Evolutionary conservation across 345 rosid species (phyloP), one percentile per base, ranked within the genome.

Genomic region (Erysimum cheiranthoides): DNA sequence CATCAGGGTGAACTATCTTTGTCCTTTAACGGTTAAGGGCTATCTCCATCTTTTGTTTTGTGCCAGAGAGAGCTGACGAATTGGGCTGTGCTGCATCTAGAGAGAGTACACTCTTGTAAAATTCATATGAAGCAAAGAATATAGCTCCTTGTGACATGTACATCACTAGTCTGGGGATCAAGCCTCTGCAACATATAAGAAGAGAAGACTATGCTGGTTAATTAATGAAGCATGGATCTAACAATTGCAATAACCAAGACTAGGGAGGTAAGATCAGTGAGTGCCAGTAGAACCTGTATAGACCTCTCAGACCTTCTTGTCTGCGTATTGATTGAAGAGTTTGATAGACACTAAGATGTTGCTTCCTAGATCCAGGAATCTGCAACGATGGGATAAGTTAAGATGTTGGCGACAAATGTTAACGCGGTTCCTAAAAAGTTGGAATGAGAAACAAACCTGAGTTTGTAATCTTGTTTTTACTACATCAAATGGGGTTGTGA

Each of bases 391-490:
- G 3, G 42, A 59, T 21, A 65, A 58, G 58, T 49, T 40, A 66
- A 66, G 43, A 59, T 40, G 63, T 31, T 39, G 63, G 47, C 1
- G 3, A 52, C 28, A 59, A 40, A n/a, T 30, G 7, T 16, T 27
- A 30, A 21, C 0, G 7, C 0, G 3, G 68, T 39, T 71, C 57
- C 32, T 40, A 16, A 27, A 27, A 78, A 60, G 1, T 8, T 32
- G 56, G 25, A 60, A 11, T 43, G 59, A 10, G 9, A 49, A 10
- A 67, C 63, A 40, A 51, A 89, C 98, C 97, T 91, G 96, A 10
- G 92, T 91, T 82, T 91, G 96, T 57, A 93, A 74, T 85, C 98
- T 87, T 17, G 97, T 93, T 83, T 93, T 93, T 74, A 93, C 98
- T 77, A 91, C 91, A 71, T 93, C 98, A 80, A 93, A 91, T 67